These are phyloP conservation scores for Serendipita indica DNA, from an alignment of 768 basidiomycete genomes.

Conservation along the genomic window DNA sequence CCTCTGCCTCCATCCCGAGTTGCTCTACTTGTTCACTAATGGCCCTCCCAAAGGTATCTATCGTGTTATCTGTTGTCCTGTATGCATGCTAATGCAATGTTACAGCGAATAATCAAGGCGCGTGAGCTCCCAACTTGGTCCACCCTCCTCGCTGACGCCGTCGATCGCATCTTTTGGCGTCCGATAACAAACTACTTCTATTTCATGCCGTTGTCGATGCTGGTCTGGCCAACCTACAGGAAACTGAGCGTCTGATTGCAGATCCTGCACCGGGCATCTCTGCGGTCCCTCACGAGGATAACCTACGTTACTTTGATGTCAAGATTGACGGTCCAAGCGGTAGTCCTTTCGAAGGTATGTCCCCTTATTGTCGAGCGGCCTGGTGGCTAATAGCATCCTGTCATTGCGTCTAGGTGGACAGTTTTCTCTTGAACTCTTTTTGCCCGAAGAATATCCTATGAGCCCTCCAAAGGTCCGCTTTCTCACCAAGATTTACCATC, in stretches of 20 bases:
- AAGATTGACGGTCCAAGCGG: conserved; percentile 89
- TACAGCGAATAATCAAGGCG: conserved; percentile 41
- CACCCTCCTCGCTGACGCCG: conserved; percentile 12
- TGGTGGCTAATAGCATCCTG: not conserved
- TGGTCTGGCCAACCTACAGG: conserved; percentile 36
- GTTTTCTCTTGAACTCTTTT: conserved; percentile 92
- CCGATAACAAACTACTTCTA: not conserved
- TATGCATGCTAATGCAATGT: conserved; percentile 5
- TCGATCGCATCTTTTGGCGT: conserved; percentile 3
- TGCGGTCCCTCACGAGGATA: conserved; percentile 92
- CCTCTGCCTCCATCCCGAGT: not conserved
- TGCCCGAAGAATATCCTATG: conserved; percentile 99
- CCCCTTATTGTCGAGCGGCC: conserved; percentile 21
- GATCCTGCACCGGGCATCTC: conserved; percentile 96
- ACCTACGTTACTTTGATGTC: conserved; percentile 96
- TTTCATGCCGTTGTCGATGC: not conserved
- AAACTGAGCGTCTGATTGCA: conserved; percentile 90
- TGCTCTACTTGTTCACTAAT: conserved; percentile 17
- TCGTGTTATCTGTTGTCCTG: not conserved
- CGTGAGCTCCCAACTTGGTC: conserved; percentile 13
- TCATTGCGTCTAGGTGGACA: conserved; percentile 47
- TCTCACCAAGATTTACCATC: conserved; percentile 96
- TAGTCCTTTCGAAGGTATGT: conserved; percentile 78
- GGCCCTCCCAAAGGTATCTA: conserved; percentile 26
- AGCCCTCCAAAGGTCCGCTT: conserved; percentile 96